These are phyloP conservation scores for Articulospora tetracladia DNA, from an alignment of 495 filamentous ascomycete species.

Conservation along the genomic window DNA sequence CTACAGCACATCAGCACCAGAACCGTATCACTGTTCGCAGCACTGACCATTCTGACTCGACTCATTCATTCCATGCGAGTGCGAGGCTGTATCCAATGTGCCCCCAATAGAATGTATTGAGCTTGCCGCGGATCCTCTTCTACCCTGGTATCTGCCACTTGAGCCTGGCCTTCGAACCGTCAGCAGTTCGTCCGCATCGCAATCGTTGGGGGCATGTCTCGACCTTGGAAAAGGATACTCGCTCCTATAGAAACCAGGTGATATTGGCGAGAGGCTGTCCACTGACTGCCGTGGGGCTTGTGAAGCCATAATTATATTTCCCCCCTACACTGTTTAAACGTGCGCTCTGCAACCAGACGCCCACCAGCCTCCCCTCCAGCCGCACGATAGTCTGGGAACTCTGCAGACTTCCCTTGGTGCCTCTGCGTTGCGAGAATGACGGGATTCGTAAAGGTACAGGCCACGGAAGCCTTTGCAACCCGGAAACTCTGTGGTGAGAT, in stretches of 20 bases:
- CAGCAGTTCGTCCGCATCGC: constrained; percentile 1
- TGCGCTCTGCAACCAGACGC: constrained; percentile 1
- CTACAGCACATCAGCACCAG: constrained; percentile 34
- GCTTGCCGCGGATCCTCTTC: constrained; percentile 82
- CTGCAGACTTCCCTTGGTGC: background rate
- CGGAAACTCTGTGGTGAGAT: constrained; percentile 21
- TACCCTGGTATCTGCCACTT: constrained; percentile 26
- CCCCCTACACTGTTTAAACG: background rate
- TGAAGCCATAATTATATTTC: constrained; percentile 55
- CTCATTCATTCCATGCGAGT: constrained; percentile 64
- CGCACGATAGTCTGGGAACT: background rate
- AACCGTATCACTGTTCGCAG: background rate
- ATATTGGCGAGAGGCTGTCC: constrained; percentile 57
- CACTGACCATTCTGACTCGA: constrained; percentile 71
- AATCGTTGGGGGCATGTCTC: background rate
- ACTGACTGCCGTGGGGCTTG: constrained; percentile 63
- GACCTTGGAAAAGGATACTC: constrained; percentile 56
- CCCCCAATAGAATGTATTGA: constrained; percentile 79
- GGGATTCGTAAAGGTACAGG: background rate
- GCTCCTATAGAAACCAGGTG: constrained; percentile 45
- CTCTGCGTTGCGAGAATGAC: background rate
- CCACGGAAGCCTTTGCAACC: constrained; percentile 16
- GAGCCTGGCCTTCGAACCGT: constrained; percentile 20
- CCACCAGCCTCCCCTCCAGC: constrained; percentile 17
- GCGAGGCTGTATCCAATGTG: constrained; percentile 61